These are phyloP conservation scores for Linaria vulgaris DNA, from an alignment of 257 asterid genomes.

Conservation along the genomic window DNA sequence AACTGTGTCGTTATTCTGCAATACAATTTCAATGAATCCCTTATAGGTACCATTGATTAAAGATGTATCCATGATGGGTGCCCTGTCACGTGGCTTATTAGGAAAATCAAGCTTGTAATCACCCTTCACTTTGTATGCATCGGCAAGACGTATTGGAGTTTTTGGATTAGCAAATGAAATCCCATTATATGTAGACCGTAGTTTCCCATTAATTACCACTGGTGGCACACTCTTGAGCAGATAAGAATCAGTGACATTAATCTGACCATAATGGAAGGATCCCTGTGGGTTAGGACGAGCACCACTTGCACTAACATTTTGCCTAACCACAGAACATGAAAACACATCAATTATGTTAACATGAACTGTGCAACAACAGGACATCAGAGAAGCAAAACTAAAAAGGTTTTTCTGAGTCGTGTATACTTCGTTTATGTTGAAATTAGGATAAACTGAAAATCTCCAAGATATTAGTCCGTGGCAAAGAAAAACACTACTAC, in stretches of 20 bases:
- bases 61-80: conserved; percentile 60
- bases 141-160: conserved; percentile 85
- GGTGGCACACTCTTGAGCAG: conserved; percentile 58
- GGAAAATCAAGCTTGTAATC: conserved; percentile 94
- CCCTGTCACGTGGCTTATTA: conserved; percentile 46
- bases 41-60: conserved; percentile 80
- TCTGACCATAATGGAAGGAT: conserved; percentile 82
- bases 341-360: background rate
- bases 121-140: conserved; percentile 61
- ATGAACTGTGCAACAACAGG: background rate
- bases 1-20: conserved; percentile 81
- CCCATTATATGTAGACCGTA: conserved; percentile 69
- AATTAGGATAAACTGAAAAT: no score
- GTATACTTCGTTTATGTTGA: no score
- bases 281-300: conserved; percentile 99
- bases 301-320: conserved; percentile 85
- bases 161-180: conserved; percentile 75
- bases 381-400: background rate
- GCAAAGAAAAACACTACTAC: no score
- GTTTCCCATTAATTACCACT: conserved; percentile 55
- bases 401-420: no score
- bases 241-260: conserved; percentile 73
- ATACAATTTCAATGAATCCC: conserved; percentile 77
- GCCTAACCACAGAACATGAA: conserved; percentile 46
- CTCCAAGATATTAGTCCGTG: no score